phyloP scores from a whole-genome alignment of 306 rosid genomes.

The Ormosia emarginata region DNA sequence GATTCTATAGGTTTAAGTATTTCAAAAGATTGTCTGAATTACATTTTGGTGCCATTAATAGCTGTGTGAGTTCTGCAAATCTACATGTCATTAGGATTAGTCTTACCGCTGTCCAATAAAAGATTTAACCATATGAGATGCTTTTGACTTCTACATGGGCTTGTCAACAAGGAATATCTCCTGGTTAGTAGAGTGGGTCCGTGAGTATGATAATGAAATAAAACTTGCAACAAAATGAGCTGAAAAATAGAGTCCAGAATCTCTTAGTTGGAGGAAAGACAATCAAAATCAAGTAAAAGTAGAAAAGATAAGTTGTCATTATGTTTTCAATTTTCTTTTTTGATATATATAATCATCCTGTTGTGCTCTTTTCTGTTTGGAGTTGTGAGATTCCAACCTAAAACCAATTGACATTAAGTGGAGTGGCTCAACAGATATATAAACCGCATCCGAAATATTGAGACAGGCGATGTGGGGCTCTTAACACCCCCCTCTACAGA shows the following conservation, averaged over 20 bases:
- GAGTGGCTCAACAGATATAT: too few species aligned
- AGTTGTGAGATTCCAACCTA: too few species aligned
- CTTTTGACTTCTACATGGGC: neutral
- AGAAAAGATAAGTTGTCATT: neutral
- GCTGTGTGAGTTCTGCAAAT: neutral
- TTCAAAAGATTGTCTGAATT: neutral
- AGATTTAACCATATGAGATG: neutral
- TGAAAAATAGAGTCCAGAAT: conserved; percentile 4
- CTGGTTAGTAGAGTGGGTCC: neutral
- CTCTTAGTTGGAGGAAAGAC: neutral
- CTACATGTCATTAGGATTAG: neutral
- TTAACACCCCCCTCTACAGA: too few species aligned
- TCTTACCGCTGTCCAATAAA: neutral
- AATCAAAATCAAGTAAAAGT: neutral
- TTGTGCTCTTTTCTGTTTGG: neutral
- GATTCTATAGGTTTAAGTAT: neutral
- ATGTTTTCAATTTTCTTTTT: neutral
- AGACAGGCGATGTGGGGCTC: too few species aligned
- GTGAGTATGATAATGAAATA: neutral
- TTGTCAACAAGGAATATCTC: conserved; percentile 11
- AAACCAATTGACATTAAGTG: too few species aligned
- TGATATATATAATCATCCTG: conserved; percentile 16
- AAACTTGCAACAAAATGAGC: neutral
- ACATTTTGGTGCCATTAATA: conserved; percentile 5
- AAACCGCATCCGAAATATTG: too few species aligned